These are phyloP conservation scores for Sphaerobolus stellatus DNA, from an alignment of 1,284 basidiomycete genomes.

Conservation along the genomic window DNA sequence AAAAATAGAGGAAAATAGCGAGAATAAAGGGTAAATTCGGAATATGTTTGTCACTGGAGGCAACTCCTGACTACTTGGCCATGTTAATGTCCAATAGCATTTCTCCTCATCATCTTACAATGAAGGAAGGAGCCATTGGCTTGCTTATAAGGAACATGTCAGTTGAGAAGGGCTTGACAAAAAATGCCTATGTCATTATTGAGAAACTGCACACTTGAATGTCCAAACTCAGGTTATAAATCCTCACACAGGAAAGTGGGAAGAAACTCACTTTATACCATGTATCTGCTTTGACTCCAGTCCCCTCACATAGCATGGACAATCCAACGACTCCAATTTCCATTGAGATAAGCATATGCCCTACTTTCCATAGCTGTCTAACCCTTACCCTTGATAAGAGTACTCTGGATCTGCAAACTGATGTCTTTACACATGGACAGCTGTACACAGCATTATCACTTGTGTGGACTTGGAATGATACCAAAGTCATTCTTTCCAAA, in stretches of 20 bases:
- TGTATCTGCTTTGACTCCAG: slow-evolving; percentile 33
- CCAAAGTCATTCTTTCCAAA: too few species aligned
- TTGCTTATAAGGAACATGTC: too few species aligned
- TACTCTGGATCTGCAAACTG: slow-evolving; percentile 34
- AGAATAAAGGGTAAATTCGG: too few species aligned
- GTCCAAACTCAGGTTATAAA: neutral
- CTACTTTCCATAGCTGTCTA: slow-evolving; percentile 40
- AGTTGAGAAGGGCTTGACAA: neutral
- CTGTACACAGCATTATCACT: slow-evolving; percentile 44
- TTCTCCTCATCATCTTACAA: too few species aligned
- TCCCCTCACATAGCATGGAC: slow-evolving; percentile 33
- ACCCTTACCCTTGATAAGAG: slow-evolving; percentile 40
- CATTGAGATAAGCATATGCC: slow-evolving; percentile 16
- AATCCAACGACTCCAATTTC: slow-evolving; percentile 38
- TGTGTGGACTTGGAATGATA: too few species aligned
- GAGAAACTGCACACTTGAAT: neutral
- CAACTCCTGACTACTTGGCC: too few species aligned
- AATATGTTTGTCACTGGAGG: too few species aligned
- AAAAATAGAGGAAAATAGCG: too few species aligned
- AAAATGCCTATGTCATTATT: neutral
- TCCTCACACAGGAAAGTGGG: neutral
- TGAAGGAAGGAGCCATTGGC: too few species aligned
- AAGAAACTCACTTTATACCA: slow-evolving; percentile 21
- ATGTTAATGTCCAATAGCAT: too few species aligned
- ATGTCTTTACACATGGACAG: slow-evolving; percentile 45